Conservation (phyloP, 2,329 filamentous ascomycete genomes). For the Aspergillus fischeri region DNA sequence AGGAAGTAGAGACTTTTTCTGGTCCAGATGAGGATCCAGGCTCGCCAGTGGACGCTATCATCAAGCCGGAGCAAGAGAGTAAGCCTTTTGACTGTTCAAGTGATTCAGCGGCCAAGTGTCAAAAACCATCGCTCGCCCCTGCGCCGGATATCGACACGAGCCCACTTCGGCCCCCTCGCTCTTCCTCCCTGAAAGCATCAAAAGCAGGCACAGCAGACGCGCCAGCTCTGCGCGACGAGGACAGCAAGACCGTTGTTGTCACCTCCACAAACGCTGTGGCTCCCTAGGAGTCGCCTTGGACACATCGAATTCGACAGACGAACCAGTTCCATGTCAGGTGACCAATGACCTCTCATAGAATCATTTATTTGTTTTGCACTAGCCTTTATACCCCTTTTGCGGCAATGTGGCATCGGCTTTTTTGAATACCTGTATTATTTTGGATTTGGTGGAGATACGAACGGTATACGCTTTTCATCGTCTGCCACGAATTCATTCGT, state of each 20-base stretch:
- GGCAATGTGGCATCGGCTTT: not conserved
- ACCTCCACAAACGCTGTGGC: conserved; percentile 12
- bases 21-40: conserved; percentile 26
- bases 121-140: conserved; percentile 28
- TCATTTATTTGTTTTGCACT: conserved; percentile 7
- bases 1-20: conserved; percentile 41
- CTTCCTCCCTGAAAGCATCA: conserved; percentile 32
- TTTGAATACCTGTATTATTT: not conserved
- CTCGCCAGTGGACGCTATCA: conserved; percentile 17
- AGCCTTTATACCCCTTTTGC: conserved; percentile 16
- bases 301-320: not conserved
- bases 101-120: conserved; percentile 14
- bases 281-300: not conserved
- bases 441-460: conserved; percentile 5
- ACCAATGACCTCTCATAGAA: not conserved
- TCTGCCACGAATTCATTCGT: not conserved
- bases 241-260: conserved; percentile 1
- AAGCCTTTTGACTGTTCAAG: conserved; percentile 5
- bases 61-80: conserved; percentile 8
- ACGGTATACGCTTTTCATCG: not conserved
- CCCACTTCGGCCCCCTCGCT: conserved; percentile 32
- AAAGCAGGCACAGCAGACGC: conserved; percentile 13
- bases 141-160: conserved; percentile 29
- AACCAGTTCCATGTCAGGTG: not conserved
- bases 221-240: conserved; percentile 2